phyloP scores from a whole-genome alignment of 805 yeast species.

The Vanderwaltozyma verrucispora region DNA sequence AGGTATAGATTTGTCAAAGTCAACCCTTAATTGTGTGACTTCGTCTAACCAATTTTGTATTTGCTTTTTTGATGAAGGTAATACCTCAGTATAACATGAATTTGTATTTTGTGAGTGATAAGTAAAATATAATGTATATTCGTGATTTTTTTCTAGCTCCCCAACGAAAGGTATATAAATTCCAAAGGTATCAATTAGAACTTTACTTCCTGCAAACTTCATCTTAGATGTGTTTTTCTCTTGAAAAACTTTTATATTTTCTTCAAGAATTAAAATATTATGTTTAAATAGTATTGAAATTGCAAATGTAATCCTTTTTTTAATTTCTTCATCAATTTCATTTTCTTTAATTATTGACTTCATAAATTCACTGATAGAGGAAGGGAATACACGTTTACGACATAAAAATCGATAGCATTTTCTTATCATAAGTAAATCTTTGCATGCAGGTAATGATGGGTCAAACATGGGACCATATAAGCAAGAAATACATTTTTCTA shows the following conservation, averaged over 20 bases:
- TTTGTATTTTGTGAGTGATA: conserved; percentile 11
- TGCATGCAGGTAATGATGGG: conserved; percentile 12
- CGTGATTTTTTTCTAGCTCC: conserved; percentile 5
- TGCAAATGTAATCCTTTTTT: conserved; percentile 8
- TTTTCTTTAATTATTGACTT: conserved; percentile 8
- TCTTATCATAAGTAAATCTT: conserved; percentile 29
- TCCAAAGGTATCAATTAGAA: conserved; percentile 17
- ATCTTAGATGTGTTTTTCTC: neutral
- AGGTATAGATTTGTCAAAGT: conserved; percentile 3
- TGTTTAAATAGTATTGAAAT: conserved; percentile 13
- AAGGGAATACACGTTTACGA: conserved; percentile 14
- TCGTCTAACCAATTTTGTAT: conserved; percentile 15
- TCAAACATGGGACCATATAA: conserved; percentile 14
- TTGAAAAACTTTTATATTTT: conserved; percentile 1
- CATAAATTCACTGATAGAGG: conserved; percentile 8
- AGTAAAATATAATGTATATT: conserved; percentile 13
- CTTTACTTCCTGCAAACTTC: conserved; percentile 3
- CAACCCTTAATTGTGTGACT: conserved; percentile 6
- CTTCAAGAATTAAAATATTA: conserved; percentile 6
- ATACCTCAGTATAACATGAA: conserved; percentile 13
- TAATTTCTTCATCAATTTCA: conserved; percentile 7
- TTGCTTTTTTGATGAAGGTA: conserved; percentile 12
- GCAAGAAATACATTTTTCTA: conserved; percentile 23
- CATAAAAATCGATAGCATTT: conserved; percentile 25
- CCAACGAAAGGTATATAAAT: conserved; percentile 8